Conservation (phyloP, 2,329 filamentous ascomycete species). For the Calonectria leucothoes region DNA sequence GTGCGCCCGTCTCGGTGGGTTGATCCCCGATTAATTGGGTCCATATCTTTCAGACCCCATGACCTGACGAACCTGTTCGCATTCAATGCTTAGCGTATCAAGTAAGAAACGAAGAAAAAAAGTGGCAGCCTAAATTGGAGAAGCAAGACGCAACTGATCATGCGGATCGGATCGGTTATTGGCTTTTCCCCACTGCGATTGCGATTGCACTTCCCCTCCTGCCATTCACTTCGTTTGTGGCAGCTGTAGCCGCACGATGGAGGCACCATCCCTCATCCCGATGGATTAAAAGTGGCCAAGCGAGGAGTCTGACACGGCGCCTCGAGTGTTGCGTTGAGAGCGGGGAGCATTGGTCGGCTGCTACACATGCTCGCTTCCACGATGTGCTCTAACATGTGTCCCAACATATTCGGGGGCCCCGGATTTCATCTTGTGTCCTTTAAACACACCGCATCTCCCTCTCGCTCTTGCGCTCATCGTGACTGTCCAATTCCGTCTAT, state of each 20-base stretch:
- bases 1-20: neutral
- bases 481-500: neutral
- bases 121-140: constrained; percentile 25
- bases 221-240: constrained; percentile 12
- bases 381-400: neutral
- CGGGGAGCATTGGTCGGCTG: constrained; percentile 1
- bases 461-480: neutral
- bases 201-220: neutral
- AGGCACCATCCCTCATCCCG: constrained; percentile 16
- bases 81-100: neutral
- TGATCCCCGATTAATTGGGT: neutral
- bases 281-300: constrained; percentile 21
- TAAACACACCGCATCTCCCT: neutral
- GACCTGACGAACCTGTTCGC: neutral
- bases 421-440: neutral
- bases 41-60: constrained; percentile 1
- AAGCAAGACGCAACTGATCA: constrained; percentile 2
- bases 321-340: constrained; percentile 16
- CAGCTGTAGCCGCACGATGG: constrained; percentile 29
- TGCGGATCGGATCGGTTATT: neutral
- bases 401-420: neutral
- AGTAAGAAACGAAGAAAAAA: constrained; percentile 18
- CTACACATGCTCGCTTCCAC: neutral
- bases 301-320: constrained; percentile 15
- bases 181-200: constrained; percentile 8